phyloP scores from a whole-genome alignment of 2,329 filamentous ascomycete species.

The Allantophomopsis lycopodina region DNA sequence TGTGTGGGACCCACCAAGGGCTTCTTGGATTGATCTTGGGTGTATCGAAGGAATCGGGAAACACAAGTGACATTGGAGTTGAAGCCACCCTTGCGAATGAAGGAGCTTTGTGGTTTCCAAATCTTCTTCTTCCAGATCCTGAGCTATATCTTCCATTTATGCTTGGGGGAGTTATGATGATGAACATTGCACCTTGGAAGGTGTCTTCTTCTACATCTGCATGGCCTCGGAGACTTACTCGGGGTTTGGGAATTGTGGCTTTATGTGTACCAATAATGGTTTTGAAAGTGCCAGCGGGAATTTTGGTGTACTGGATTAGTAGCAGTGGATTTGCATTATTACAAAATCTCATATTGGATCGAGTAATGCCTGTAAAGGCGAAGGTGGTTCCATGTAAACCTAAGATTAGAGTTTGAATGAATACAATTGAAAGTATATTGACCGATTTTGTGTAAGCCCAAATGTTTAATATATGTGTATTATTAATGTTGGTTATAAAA shows the following conservation, averaged over 20 bases:
- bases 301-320: constrained; percentile 35
- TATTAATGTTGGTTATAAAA: too few relatives aligned
- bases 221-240: constrained; percentile 13
- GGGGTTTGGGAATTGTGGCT: constrained; percentile 21
- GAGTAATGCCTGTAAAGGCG: constrained; percentile 21
- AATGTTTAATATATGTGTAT: too few relatives aligned
- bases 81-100: constrained; percentile 37
- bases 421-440: too few relatives aligned
- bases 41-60: constrained; percentile 4
- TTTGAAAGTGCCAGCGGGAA: constrained; percentile 25
- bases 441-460: too few relatives aligned
- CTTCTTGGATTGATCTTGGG: constrained; percentile 16
- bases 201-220: constrained; percentile 4
- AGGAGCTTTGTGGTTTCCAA: constrained; percentile 46
- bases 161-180: constrained; percentile 31
- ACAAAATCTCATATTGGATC: constrained; percentile 24
- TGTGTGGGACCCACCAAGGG: constrained; percentile 27
- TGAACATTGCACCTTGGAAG: constrained; percentile 23
- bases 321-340: constrained; percentile 25
- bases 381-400: constrained; percentile 17
- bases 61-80: constrained; percentile 13
- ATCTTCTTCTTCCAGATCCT: constrained; percentile 38
- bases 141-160: constrained; percentile 31
- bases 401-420: too few relatives aligned
- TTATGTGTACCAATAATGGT: constrained; percentile 23